Base-by-base conservation (phyloP, 2,329 filamentous ascomycete species). In the Phialophora expanda region DNA sequence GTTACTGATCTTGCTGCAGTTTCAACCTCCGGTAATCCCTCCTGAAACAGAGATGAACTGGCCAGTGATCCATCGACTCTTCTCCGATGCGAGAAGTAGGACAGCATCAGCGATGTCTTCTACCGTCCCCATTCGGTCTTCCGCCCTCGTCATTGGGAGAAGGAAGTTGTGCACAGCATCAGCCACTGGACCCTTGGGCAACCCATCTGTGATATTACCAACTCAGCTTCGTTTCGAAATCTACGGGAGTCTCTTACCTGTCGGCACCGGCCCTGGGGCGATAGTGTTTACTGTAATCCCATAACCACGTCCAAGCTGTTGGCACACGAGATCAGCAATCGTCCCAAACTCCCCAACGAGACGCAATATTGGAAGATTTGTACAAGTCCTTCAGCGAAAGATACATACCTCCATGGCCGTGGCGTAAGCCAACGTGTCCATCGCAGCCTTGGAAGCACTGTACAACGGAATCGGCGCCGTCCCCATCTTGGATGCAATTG, bases 391-490 rank as follows among this genome's bases (percentile, higher is more conserved):
- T 11, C 26, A 55, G 28, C 32, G 4, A 17, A 48, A 50, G 48
- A 46, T 51, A 54, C 57, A 55, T 26, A 87, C 79, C 61, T 87
- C 85, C 74, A 86, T 87, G 51, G 83, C 80, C 67, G 87, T 73
- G 2, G 82, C 76, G 17, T 85, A 81, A 0, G 82, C 81, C 77
- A 88, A 82, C 73, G 86, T 83, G 74, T 88, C 85, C 44, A 88
- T 79, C 4, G 86, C 84, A 51, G 84, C 86, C 72, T 88, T 88
- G 56, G 82, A 84, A 0, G 81, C 77, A 9, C 78, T 77, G 72
- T 88, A 88, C 14, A 86, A 76, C 22, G 61, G n/a, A 22, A 67
- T 46, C 6, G 63, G 61, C 20, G 54, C 56, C 38, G 64, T 59
- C 14, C 69, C 69, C 48, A 65, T 22, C 32, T 67, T 64, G 9